A percentile compares a stretch with the other conserved stretches of the same genome.
Conservation (phyloP, 2,329 filamentous ascomycete genomes). For the Drechslerella stenobrocha region DNA sequence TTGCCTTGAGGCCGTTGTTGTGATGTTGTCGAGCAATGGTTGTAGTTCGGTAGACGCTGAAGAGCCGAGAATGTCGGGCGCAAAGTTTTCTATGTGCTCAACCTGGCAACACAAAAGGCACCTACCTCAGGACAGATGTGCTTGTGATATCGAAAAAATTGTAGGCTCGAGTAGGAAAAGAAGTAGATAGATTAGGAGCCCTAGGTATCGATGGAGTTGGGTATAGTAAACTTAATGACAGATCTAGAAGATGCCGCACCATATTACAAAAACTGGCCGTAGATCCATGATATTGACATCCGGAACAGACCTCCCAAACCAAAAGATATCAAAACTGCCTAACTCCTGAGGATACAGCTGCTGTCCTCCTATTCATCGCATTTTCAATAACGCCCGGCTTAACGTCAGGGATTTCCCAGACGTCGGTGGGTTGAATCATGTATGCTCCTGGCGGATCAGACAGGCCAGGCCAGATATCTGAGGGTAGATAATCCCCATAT, state of each 20-base stretch:
- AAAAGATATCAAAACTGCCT: conserved; percentile 19
- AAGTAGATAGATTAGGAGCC: not conserved
- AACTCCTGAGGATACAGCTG: conserved; percentile 34
- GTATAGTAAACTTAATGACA: not conserved
- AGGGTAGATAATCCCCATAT: conserved; percentile 82
- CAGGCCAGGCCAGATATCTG: conserved; percentile 82
- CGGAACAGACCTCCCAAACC: conserved; percentile 1
- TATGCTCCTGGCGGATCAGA: conserved; percentile 56
- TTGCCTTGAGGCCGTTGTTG: not conserved
- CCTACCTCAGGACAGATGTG: too few relatives aligned
- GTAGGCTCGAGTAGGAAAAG: too few relatives aligned
- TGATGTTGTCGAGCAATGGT: too few relatives aligned
- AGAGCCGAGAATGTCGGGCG: not conserved
- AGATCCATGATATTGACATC: conserved; percentile 12
- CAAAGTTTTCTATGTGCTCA: conserved; percentile 4
- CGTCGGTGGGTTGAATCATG: conserved; percentile 52
- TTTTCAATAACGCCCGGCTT: conserved; percentile 41
- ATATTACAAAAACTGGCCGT: not conserved
- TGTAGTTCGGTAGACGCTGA: too few relatives aligned
- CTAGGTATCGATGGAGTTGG: not conserved
- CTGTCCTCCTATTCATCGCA: conserved; percentile 39
- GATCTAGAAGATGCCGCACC: not conserved
- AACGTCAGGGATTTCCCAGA: conserved; percentile 42
- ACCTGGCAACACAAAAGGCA: too few relatives aligned
- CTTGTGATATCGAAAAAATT: too few relatives aligned